phyloP scores from a whole-genome alignment of 768 basidiomycete genomes.

The Strobilomyces confusus region DNA sequence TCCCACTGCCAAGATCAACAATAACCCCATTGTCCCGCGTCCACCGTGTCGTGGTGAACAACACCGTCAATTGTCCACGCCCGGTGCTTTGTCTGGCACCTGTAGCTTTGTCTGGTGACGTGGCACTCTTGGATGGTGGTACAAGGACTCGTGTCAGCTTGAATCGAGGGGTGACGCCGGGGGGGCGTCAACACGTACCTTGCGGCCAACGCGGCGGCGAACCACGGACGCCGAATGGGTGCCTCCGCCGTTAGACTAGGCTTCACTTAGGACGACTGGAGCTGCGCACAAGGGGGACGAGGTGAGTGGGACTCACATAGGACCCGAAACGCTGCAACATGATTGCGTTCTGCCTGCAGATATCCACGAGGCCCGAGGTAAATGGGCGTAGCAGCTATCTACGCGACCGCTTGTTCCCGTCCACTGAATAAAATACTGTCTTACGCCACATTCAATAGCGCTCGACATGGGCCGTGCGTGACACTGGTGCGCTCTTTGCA shows the following conservation, averaged over 20 bases:
- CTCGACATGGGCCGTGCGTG: neutral
- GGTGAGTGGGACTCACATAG: neutral
- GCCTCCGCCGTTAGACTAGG: neutral
- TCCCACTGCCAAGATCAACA: neutral
- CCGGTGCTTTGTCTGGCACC: too few relatives aligned
- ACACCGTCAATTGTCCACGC: slow-evolving; percentile 7
- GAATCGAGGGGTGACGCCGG: too few relatives aligned
- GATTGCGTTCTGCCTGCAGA: neutral
- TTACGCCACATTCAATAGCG: neutral
- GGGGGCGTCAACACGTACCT: too few relatives aligned
- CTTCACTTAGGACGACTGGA: neutral
- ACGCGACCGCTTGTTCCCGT: neutral
- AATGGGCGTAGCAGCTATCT: neutral
- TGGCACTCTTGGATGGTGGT: neutral
- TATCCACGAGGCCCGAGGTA: neutral
- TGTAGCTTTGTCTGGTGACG: neutral
- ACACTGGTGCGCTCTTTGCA: neutral
- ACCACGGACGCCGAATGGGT: neutral
- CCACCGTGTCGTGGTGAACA: neutral
- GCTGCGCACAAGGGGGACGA: neutral
- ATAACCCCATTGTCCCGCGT: neutral
- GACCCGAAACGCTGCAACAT: neutral
- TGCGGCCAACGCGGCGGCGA: too few relatives aligned
- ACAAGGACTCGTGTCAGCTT: too few relatives aligned
- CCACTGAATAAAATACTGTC: neutral